These are phyloP conservation scores for Colletotrichum tanaceti DNA, from an alignment of 2,329 filamentous ascomycete genomes.

Conservation along the genomic window DNA sequence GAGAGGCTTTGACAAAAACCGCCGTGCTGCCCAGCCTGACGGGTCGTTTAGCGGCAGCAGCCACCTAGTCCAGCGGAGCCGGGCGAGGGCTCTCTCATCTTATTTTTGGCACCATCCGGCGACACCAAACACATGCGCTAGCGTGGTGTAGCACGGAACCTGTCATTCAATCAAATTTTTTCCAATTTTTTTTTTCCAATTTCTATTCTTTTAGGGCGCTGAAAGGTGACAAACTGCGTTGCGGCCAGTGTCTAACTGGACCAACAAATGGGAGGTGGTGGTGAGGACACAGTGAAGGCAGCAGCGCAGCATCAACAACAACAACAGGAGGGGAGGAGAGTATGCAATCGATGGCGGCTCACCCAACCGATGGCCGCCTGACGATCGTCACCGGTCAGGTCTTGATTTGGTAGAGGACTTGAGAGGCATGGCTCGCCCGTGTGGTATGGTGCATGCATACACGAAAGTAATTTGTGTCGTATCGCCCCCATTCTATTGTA, in stretches of 20 bases:
- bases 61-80: conserved; percentile 12
- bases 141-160: conserved; percentile 9
- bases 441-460: conserved; percentile 39
- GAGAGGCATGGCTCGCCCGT: conserved; percentile 3
- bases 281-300: not conserved
- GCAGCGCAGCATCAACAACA: conserved; percentile 15
- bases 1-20: not conserved
- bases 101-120: conserved; percentile 22
- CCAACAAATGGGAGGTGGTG: not conserved
- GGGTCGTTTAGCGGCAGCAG: conserved; percentile 13
- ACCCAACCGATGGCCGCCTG: conserved; percentile 5
- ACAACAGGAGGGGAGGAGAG: not conserved
- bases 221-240: not conserved
- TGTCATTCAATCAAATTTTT: conserved; percentile 29
- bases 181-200: too few species aligned
- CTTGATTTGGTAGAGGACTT: not conserved
- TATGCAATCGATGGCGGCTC: conserved; percentile 15
- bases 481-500: not conserved
- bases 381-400: conserved; percentile 2
- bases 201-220: not conserved
- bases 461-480: conserved; percentile 30
- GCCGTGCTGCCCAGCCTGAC: conserved; percentile 12
- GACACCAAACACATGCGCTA: not conserved
- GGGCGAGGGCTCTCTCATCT: conserved; percentile 1
- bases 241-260: too few species aligned